A percentile compares a stretch with the other conserved stretches of the same genome.
These are phyloP conservation scores for Rehmannia glutinosa DNA, from an alignment of 257 asterid genomes.

Conservation along the genomic window DNA sequence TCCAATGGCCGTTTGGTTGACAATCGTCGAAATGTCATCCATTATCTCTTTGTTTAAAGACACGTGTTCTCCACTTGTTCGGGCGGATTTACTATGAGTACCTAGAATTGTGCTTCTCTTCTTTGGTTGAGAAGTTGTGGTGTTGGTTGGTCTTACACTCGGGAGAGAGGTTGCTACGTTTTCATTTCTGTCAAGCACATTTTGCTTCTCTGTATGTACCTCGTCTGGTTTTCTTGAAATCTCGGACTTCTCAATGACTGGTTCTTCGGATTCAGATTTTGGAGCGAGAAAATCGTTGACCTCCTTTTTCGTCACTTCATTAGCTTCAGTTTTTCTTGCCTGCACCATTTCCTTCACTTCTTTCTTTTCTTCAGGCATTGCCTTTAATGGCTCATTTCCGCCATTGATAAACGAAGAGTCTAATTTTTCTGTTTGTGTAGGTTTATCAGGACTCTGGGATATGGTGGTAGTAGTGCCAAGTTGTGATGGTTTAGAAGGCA, in stretches of 20 bases:
- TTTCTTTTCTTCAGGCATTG: slow-evolving; percentile 33
- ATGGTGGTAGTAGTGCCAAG: neutral
- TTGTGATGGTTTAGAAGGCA: slow-evolving; percentile 23
- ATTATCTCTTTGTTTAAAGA: slow-evolving; percentile 36
- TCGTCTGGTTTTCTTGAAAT: slow-evolving; percentile 20
- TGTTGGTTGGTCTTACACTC: slow-evolving; percentile 23
- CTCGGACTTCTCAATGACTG: slow-evolving; percentile 18
- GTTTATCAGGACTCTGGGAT: slow-evolving; percentile 12
- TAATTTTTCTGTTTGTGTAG: slow-evolving; percentile 14
- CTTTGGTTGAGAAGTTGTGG: slow-evolving; percentile 20
- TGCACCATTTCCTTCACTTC: slow-evolving; percentile 49
- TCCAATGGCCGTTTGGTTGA: slow-evolving; percentile 30
- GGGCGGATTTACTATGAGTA: slow-evolving; percentile 16
- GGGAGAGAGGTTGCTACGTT: slow-evolving; percentile 17
- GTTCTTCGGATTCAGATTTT: slow-evolving; percentile 12
- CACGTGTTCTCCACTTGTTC: slow-evolving; percentile 30
- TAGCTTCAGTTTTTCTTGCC: slow-evolving; percentile 18
- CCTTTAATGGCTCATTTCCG: slow-evolving; percentile 19
- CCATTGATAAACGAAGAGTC: slow-evolving; percentile 12
- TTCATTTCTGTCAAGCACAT: slow-evolving; percentile 21
- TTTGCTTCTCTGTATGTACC: slow-evolving; percentile 21
- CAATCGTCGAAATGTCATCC: slow-evolving; percentile 35
- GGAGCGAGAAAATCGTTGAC: slow-evolving; percentile 12
- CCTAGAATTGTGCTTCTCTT: slow-evolving; percentile 14
- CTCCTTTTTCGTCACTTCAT: slow-evolving; percentile 26